These are phyloP conservation scores for Osmanthus fragrans DNA, from an alignment of 257 asterid genomes.

Conservation along the genomic window DNA sequence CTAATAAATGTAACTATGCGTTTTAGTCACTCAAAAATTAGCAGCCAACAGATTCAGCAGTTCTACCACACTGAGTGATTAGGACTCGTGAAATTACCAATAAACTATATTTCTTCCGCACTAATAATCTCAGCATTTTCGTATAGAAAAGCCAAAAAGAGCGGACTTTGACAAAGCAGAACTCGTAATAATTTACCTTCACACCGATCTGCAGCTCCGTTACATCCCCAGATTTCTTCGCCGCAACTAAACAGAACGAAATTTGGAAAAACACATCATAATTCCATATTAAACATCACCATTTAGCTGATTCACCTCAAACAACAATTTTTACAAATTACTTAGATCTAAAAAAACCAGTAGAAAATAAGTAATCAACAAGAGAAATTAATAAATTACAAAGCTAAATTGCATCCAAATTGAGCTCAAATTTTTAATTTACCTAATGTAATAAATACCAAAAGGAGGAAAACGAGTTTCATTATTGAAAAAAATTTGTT, in stretches of 20 bases:
- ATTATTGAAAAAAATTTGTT: constrained; percentile 24
- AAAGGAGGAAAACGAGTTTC: constrained; percentile 44
- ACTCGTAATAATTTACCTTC: constrained; percentile 49
- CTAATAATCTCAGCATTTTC: neutral
- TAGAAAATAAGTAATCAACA: neutral
- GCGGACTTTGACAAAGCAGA: neutral
- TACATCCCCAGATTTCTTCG: constrained; percentile 87
- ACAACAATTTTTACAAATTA: neutral
- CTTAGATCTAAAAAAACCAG: constrained; percentile 14
- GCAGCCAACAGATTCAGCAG: neutral
- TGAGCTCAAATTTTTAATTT: neutral
- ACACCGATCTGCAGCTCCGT: constrained; percentile 93
- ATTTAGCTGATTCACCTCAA: neutral
- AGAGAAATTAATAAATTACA: neutral
- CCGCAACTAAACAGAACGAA: constrained; percentile 44
- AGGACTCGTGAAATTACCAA: neutral
- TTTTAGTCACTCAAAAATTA: neutral
- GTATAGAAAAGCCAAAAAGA: neutral
- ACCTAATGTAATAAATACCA: constrained; percentile 36
- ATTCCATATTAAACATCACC: neutral
- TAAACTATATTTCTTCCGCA: no score
- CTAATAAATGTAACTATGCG: neutral
- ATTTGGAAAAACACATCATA: neutral
- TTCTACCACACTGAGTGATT: neutral
- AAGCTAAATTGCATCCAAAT: constrained; percentile 6